Evolutionary conservation across 306 rosid species (phyloP), one percentile per base, ranked within the genome.

Genomic region (Gleditsia sinensis): DNA sequence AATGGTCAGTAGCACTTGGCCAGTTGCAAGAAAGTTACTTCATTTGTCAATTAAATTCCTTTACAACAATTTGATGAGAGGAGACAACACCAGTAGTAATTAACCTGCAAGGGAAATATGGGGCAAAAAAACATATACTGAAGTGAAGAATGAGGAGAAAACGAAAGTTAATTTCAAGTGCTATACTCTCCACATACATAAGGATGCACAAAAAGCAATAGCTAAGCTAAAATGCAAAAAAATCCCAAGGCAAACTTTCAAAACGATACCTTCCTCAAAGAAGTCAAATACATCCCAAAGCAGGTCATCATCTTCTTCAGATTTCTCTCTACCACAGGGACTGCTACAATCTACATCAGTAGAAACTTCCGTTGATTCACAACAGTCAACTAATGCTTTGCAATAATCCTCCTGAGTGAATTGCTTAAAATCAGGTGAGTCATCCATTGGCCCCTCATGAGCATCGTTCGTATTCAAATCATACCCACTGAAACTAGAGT

Each of bases 371-470:
- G 81, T 33, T 60, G 87, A 60, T 62, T 82, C 85, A 46, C 58
- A 76, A 79, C 55, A 77, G 63, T 72, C 78, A 79, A 73, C 75
- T 9, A n/a, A n/a, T n/a, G 88, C 86, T 77, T 86, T 86, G 72
- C 88, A 84, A 77, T 83, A 88, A 71, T 87, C 96, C 88, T 90
- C 91, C 75, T 79, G 93, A 61, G 86, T 88, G 81, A 76, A 84
- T 28, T 82, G 89, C 73, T 79, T 87, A 48, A 76, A 88, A 78
- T 88, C 89, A 43, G 75, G 81, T 6, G 92, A 75, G 24, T 84
- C 84, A 5, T 79, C 84, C 36, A 78, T 81, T 46, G 84, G 75
- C 71, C 80, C 88, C 76, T 81, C 93, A 62, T 79, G 86, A 54
- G 51, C 74, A 75, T 67, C 57, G 60, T 88, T 83, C 88, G 82